Conservation (phyloP, 2,329 filamentous ascomycete species). For the Talaromyces sp. region DNA sequence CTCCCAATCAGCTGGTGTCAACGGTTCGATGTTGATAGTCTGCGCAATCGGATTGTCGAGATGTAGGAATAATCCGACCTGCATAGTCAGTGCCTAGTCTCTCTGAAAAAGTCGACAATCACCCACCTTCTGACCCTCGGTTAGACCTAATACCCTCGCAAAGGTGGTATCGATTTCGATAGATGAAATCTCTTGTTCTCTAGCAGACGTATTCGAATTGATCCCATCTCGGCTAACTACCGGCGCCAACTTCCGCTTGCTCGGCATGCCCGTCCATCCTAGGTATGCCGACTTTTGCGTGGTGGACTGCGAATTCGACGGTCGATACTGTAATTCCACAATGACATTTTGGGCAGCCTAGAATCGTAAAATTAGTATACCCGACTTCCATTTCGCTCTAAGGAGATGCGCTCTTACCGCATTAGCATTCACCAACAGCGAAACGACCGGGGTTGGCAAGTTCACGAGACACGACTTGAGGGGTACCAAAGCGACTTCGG, state of each 20-base stretch:
- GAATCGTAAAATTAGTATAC: constrained; percentile 23
- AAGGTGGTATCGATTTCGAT: constrained; percentile 88
- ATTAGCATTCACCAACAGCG: constrained; percentile 82
- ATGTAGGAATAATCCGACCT: constrained; percentile 68
- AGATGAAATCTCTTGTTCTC: constrained; percentile 72
- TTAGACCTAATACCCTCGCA: constrained; percentile 71
- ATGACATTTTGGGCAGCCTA: constrained; percentile 94
- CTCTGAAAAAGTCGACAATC: background rate
- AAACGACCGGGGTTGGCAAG: constrained; percentile 78
- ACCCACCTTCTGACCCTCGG: constrained; percentile 74
- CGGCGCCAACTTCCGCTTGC: constrained; percentile 74
- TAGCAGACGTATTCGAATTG: constrained; percentile 54
- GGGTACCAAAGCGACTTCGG: constrained; percentile 80
- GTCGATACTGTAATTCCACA: constrained; percentile 80
- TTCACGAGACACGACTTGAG: constrained; percentile 96
- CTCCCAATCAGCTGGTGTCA: constrained; percentile 96
- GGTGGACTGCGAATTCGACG: constrained; percentile 46
- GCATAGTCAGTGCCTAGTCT: constrained; percentile 23
- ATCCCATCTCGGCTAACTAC: constrained; percentile 74
- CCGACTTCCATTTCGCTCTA: background rate
- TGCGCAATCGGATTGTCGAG: constrained; percentile 87
- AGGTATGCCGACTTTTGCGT: constrained; percentile 73
- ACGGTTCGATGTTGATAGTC: constrained; percentile 92
- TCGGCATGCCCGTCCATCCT: constrained; percentile 98
- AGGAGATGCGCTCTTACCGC: constrained; percentile 60